Base-by-base conservation (phyloP, 2,329 filamentous ascomycete genomes). In the Lachnellula subtilissima region DNA sequence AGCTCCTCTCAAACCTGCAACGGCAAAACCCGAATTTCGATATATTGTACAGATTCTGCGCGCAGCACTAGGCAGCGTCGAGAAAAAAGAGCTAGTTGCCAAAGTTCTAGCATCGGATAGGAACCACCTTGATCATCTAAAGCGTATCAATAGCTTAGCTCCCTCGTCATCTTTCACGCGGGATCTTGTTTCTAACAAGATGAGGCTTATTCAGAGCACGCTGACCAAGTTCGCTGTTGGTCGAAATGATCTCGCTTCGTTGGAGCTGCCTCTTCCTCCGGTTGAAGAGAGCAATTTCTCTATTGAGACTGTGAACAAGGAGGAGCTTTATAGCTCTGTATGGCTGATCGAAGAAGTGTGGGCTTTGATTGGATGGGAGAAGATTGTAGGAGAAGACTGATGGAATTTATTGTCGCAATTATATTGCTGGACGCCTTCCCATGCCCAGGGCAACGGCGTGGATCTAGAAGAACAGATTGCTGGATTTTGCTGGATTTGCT, bases 21-120 rank as follows among this genome's bases (percentile, higher is more conserved):
- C 45, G 8, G 35, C 39, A 17, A 60, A 46, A 12, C 43, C 59
- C 5, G 60, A 67, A 52, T 51, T 57, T 35, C 55, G 57, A 17
- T 64, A 67, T 50, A 48, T 67, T 11, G 40, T 65, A n/a, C 59
- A 60, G 36, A 61, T 68, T 22, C 60, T 68, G 8, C 55, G 65
- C 32, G 61, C 61, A 8, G 60, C 61, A 9, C 32, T 67, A 7
- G 65, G 66, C 23, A 59, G 61, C 7, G n/a, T 40, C 22, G 35
- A 52, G 3, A 63, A 52, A 35, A 62, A 58, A 36, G 50, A 60
- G 8, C 35, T 63, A 39, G 46, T 65, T 9, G 43, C 56, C 9
- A 37, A 56, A 22, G 57, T 65, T n/a, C 52, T 67, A n/a, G 57
- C 60, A 36, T 36, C 45, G 19, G 56, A 52, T 15, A 59, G 51